Evolutionary conservation across 2,329 filamentous ascomycete genomes (phyloP).

Genomic region (Alternaria gaisen): DNA sequence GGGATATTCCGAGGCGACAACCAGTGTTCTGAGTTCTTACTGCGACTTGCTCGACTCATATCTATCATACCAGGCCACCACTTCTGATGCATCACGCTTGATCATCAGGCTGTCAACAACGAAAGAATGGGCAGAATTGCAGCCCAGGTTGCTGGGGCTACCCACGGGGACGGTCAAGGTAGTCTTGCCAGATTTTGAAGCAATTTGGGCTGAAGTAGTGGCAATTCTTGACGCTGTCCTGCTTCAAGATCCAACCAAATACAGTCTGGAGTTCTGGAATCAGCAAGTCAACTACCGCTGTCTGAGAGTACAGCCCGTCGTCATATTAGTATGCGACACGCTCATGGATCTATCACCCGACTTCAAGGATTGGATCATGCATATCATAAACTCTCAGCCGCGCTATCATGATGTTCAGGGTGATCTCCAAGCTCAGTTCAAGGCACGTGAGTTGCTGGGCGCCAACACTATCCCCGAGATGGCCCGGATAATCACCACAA

Average conservation of each 20-base stretch:
- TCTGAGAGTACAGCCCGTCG: background rate
- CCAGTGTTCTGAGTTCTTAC: background rate
- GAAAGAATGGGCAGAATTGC: background rate
- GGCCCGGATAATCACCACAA: background rate
- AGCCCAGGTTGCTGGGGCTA: background rate
- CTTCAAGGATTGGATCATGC: background rate
- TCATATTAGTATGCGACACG: background rate
- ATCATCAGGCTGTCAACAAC: background rate
- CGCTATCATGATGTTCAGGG: background rate
- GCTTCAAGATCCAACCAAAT: background rate
- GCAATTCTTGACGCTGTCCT: background rate
- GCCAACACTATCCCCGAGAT: background rate
- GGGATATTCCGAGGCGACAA: background rate
- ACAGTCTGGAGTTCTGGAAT: background rate
- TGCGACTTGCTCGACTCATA: background rate
- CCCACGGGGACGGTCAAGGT: background rate
- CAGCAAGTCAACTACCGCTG: background rate
- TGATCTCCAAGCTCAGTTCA: background rate
- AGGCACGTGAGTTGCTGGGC: background rate
- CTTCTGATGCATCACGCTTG: background rate
- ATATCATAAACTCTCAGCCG: background rate
- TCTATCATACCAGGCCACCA: background rate
- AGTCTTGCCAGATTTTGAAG: background rate
- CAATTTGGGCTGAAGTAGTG: background rate
- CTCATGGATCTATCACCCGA: background rate